phyloP scores from a whole-genome alignment of 2,329 filamentous ascomycete species.

The Aspergillus pseudonomiae region DNA sequence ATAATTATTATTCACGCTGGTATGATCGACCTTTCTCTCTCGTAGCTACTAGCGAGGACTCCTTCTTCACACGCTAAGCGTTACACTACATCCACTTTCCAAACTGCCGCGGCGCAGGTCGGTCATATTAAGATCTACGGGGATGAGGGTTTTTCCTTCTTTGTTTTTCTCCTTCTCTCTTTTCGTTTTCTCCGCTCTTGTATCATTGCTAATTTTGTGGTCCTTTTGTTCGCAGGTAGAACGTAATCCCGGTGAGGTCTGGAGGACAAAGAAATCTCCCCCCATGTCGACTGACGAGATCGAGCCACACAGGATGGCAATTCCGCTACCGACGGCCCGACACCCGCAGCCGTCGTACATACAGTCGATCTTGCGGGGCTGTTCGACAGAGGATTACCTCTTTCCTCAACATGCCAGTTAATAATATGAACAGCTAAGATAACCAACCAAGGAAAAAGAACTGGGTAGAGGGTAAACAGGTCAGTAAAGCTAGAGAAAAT shows the following conservation, averaged over 20 bases:
- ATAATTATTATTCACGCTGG: not conserved
- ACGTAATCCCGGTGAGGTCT: not conserved
- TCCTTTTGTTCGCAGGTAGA: not conserved
- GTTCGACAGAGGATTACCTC: not conserved
- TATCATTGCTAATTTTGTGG: not conserved
- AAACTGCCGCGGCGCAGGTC: conserved; percentile 2
- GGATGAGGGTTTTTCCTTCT: not conserved
- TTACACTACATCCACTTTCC: conserved; percentile 5
- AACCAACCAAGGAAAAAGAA: not conserved
- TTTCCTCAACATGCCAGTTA: conserved; percentile 7
- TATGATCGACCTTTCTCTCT: conserved; percentile 7
- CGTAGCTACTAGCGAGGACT: not conserved
- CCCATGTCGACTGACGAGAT: conserved; percentile 4
- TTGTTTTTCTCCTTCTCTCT: not conserved
- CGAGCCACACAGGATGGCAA: conserved; percentile 15
- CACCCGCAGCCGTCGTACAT: conserved; percentile 30
- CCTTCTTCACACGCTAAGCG: not conserved
- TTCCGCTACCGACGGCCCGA: conserved; percentile 29
- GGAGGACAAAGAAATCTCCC: not conserved
- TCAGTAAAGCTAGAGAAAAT: not conserved
- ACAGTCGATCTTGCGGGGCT: conserved; percentile 29
- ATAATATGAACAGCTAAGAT: not conserved
- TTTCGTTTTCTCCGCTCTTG: not conserved
- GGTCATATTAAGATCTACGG: conserved; percentile 11
- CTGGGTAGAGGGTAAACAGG: no score